Percentiles rank a stretch among this genome's conserved stretches.
Conservation (phyloP, 1,284 basidiomycete genomes). For the Schizophyllum amplum region DNA sequence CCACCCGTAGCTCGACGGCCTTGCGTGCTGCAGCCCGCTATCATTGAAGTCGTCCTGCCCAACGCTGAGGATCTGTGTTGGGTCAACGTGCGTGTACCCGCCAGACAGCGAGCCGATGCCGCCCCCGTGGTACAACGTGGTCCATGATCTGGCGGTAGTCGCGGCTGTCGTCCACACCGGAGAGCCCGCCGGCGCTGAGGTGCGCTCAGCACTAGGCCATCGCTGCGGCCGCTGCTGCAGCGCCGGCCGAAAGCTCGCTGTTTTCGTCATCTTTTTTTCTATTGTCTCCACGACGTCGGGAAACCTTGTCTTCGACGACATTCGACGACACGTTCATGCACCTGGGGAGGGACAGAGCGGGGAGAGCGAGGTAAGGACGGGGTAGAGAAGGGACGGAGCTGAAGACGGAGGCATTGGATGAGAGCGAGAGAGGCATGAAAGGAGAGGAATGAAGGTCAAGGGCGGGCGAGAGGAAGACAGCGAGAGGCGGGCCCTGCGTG, state of each 20-base stretch:
- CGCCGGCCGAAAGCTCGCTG: constrained; percentile 55
- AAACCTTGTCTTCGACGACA: too few relatives aligned
- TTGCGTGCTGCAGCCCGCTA: constrained; percentile 52
- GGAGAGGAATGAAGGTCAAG: too few relatives aligned
- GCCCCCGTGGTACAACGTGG: constrained; percentile 44
- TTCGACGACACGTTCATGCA: too few relatives aligned
- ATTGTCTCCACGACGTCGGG: too few relatives aligned
- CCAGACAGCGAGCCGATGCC: constrained; percentile 28
- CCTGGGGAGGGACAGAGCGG: too few relatives aligned
- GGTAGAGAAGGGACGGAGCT: too few relatives aligned
- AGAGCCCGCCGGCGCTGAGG: constrained; percentile 43
- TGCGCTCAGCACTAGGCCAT: constrained; percentile 65
- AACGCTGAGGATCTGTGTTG: constrained; percentile 66
- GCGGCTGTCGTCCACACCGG: constrained; percentile 43
- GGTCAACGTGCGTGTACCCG: constrained; percentile 82
- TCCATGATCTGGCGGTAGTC: constrained; percentile 52
- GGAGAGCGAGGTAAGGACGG: too few relatives aligned
- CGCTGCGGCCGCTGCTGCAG: constrained; percentile 51
- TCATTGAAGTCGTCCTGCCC: constrained; percentile 29
- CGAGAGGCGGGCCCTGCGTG: too few relatives aligned
- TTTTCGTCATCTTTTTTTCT: too few relatives aligned
- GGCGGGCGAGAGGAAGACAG: too few relatives aligned
- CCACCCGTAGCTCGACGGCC: constrained; percentile 77
- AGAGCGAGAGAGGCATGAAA: too few relatives aligned
- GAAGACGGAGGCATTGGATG: too few relatives aligned